Base-by-base conservation (phyloP, 2,329 filamentous ascomycete species). In the Aspergillus pseudoglaucus region DNA sequence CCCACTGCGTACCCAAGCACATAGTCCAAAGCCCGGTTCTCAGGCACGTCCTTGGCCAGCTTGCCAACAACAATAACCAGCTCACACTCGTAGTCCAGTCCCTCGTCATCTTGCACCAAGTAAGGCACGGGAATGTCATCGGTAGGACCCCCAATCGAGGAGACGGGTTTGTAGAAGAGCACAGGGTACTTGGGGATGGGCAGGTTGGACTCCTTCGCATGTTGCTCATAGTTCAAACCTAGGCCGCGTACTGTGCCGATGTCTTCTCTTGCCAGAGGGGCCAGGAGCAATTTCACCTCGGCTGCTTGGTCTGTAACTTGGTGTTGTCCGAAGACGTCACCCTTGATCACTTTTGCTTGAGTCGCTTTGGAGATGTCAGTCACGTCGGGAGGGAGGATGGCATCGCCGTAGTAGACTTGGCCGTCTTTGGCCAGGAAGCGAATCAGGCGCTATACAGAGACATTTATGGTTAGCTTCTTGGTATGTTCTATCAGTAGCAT, bases 61-160 rank as follows among this genome's bases (percentile, higher is more conserved):
- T 83, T 84, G 20, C 85, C 84, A 53, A 90, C 88, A 7, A 90
- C 74, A 33, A 82, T 75, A 12, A 89, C 84, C 6, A 91, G 76
- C 69, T 91, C 87, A 63, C 85, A 88, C 69, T 91, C 87, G 66
- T 90, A 90, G 68, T 90, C 87, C 15, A 88, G 70, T 0, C 83
- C 82, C n/a, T 73, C 71, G 42, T 74, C 75, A 51, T 83, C 75
- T 66, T 89, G 86, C 0, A 84, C 85, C 50, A 86, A 70, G 2
- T 68, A 59, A 18, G 82, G 79, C 32, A 91, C 74, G 2, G 84
- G 84, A 45, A 89, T 84, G 1, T 82, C 73, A 56, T 86, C 82
- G 2, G 67, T 73, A 0, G 85, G 85, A 2, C 84, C 85, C 0
- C 77, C 65, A 20, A 89, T 74, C 0, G 85, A 72, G 2, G 85